These are phyloP conservation scores for Rhododendron mucronatum DNA, from an alignment of 148 eudicot genomes.

Conservation along the genomic window DNA sequence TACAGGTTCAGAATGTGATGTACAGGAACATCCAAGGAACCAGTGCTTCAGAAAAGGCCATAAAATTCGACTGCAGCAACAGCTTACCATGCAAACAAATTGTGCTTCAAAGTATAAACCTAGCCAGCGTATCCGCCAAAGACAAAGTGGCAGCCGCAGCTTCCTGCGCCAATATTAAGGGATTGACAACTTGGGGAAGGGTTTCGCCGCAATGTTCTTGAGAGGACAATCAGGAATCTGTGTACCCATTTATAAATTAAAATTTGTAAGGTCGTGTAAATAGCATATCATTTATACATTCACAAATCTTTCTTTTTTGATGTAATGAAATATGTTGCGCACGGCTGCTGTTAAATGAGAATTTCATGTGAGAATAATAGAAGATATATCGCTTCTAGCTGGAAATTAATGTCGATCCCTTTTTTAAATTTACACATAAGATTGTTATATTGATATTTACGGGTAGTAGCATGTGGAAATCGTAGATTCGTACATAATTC, in stretches of 20 bases:
- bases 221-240: not conserved
- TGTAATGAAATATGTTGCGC: not conserved
- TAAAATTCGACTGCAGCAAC: slow-evolving; percentile 59
- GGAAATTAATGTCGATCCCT: not conserved
- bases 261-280: not conserved
- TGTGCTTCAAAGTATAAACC: slow-evolving; percentile 18
- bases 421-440: not conserved
- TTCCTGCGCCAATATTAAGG: slow-evolving; percentile 36
- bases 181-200: slow-evolving; percentile 22
- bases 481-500: not conserved
- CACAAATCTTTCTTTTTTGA: not conserved
- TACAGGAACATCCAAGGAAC: slow-evolving; percentile 66
- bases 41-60: slow-evolving; percentile 56
- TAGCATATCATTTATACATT: not conserved
- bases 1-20: slow-evolving; percentile 44
- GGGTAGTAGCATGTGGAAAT: not conserved
- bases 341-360: not conserved
- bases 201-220: slow-evolving; percentile 43
- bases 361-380: not conserved
- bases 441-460: not conserved
- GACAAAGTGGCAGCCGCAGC: slow-evolving; percentile 39
- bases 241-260: not conserved
- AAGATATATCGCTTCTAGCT: not conserved
- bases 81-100: slow-evolving; percentile 42
- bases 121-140: slow-evolving; percentile 10